Conservation (phyloP, 306 rosid species). For the Cicer bijugum region DNA sequence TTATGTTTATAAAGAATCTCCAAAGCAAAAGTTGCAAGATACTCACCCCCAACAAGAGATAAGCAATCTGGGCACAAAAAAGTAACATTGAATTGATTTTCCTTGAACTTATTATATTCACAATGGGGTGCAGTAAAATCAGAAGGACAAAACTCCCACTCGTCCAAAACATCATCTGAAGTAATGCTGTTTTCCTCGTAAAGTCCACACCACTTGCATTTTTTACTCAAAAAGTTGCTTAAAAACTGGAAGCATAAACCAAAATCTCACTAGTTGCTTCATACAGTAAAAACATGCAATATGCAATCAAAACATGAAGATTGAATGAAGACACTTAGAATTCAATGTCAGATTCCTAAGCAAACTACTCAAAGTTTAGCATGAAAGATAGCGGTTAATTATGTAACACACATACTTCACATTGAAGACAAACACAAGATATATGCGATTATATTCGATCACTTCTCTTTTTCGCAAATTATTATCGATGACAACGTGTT, state of each 20-base stretch:
- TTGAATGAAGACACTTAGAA: slow-evolving; percentile 12
- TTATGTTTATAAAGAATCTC: slow-evolving; percentile 7
- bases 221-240: slow-evolving; percentile 57
- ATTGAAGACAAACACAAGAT: too few species aligned
- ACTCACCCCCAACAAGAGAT: slow-evolving; percentile 60
- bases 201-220: slow-evolving; percentile 93
- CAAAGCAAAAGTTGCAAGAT: slow-evolving; percentile 18
- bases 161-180: slow-evolving; percentile 68
- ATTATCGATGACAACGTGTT: too few species aligned
- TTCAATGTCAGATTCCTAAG: slow-evolving; percentile 13
- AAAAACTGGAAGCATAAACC: slow-evolving; percentile 66
- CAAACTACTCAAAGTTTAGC: slow-evolving; percentile 22
- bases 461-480: too few species aligned
- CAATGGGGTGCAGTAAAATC: slow-evolving; percentile 63
- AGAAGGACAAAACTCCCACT: slow-evolving; percentile 96
- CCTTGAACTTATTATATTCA: slow-evolving; percentile 59
- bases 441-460: too few species aligned
- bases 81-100: slow-evolving; percentile 73
- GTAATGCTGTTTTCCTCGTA: slow-evolving; percentile 73
- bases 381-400: background rate
- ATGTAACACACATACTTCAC: too few species aligned
- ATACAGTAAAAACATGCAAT: slow-evolving; percentile 22
- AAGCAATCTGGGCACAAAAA: slow-evolving; percentile 70
- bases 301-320: slow-evolving; percentile 10
- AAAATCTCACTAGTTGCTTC: slow-evolving; percentile 38